Base-by-base conservation (phyloP, 495 filamentous ascomycete species). In the Cryomyces antarcticus region DNA sequence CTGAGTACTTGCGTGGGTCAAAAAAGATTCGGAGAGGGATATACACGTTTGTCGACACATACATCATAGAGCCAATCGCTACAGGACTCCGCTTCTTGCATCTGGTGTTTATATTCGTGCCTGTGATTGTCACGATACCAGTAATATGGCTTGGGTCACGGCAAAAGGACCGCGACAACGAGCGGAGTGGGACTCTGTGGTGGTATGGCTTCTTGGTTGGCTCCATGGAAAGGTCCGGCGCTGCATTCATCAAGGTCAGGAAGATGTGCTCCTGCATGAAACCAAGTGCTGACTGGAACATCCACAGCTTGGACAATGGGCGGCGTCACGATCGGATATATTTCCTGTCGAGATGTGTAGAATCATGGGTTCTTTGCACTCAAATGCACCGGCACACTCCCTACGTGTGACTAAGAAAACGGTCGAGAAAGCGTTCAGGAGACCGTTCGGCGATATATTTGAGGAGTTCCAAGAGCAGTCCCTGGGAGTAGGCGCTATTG, bases 201-300 rank as follows among this genome's bases (percentile, higher is more conserved):
- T 99, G 89, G 92, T 96, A 94, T 65, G 67, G 62, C 1, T 93
- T 94, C 55, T 58, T 99, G 35, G 83, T 96, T 5, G 71, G 67
- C 41, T 68, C 77, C 3, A 95, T 99, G 92, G 92, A 99, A 60
- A 71, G 76, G 46, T 85, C 87, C 31, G 92, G 92, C 5, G 86
- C 92, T 31, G 87, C 92, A 0, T 99, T 96, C 53, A 96, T 99
- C 64, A 99, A 99, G 75, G 86, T 89, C 62, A 30, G 58, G 31
- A 24, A 24, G 17, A 1, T 24, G 17, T 24, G 17, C 17, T 24
- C 17, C 31, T 37, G 0, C 17, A 24, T 24, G 17, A 24, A 24
- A 24, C 17, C 17, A 24, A 24, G 17, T 24, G 17, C 17, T 24
- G 17, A 24, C 17, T 11, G 37, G 11, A 12, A 45, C 5, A 36